Conservation (phyloP, 306 rosid species). For the Fagus crenata region DNA sequence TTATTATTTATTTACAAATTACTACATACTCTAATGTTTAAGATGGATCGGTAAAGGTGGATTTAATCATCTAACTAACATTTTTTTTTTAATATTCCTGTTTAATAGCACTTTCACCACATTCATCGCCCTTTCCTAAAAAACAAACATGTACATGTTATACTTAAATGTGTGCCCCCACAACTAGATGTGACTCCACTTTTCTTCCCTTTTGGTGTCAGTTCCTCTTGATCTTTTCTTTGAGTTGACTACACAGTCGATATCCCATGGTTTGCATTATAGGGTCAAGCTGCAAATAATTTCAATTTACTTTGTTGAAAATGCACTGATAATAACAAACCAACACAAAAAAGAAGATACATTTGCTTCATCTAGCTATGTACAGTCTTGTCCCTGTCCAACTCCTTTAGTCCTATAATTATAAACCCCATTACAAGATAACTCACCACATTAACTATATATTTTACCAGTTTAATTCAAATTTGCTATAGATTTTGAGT, state of each 20-base stretch:
- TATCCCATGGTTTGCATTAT: slow-evolving; percentile 10
- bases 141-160: slow-evolving; percentile 6
- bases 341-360: slow-evolving; percentile 6
- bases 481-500: slow-evolving; percentile 8
- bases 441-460: slow-evolving; percentile 11
- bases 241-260: slow-evolving; percentile 26
- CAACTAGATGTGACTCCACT: slow-evolving; percentile 51
- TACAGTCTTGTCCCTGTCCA: slow-evolving; percentile 22
- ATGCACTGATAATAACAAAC: slow-evolving; percentile 20
- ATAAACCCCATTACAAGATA: slow-evolving; percentile 7
- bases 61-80: too few relatives aligned
- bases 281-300: slow-evolving; percentile 24
- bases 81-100: background rate
- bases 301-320: slow-evolving; percentile 28
- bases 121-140: slow-evolving; percentile 17
- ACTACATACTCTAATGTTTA: too few relatives aligned
- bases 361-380: slow-evolving; percentile 17
- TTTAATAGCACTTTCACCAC: slow-evolving; percentile 19
- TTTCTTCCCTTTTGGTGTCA: slow-evolving; percentile 27
- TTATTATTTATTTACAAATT: too few relatives aligned
- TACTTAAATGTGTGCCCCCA: slow-evolving; percentile 26
- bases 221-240: slow-evolving; percentile 31
- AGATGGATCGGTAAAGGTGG: too few relatives aligned
- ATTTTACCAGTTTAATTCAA: slow-evolving; percentile 21
- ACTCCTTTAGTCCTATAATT: background rate